A percentile compares a stretch with the other conserved stretches of the same genome.
These are phyloP conservation scores for Daldinia sp. DNA, from an alignment of 2,329 filamentous ascomycete species.

Conservation along the genomic window DNA sequence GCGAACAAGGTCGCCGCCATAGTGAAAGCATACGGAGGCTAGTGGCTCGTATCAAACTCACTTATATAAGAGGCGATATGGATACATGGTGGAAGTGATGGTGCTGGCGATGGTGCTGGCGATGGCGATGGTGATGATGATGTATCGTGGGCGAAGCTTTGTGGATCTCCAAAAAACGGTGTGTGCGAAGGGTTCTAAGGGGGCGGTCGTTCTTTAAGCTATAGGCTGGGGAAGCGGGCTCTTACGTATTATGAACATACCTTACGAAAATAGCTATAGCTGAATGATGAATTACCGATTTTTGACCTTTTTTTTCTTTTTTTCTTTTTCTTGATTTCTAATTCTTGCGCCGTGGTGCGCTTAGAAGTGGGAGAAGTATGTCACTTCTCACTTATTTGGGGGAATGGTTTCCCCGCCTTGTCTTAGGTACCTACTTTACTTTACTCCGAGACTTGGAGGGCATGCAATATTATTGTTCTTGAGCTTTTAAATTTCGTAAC, in stretches of 20 bases:
- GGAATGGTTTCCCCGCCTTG: not conserved
- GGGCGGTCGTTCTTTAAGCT: constrained; percentile 8
- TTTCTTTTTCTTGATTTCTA: too few species aligned
- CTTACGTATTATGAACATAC: constrained; percentile 30
- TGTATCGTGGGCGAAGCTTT: constrained; percentile 20
- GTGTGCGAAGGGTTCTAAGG: constrained; percentile 7
- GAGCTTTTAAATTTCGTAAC: not conserved
- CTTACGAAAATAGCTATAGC: constrained; percentile 19
- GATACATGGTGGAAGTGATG: not conserved
- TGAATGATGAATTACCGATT: constrained; percentile 5
- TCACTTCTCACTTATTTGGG: not conserved
- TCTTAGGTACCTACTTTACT: too few species aligned
- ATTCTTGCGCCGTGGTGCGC: not conserved
- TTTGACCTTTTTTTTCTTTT: too few species aligned
- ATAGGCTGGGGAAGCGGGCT: constrained; percentile 8
- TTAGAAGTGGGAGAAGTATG: not conserved
- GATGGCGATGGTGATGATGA: too few species aligned
- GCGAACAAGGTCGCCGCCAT: constrained; percentile 82
- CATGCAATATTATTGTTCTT: not conserved
- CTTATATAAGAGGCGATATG: not conserved
- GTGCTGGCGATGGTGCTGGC: not conserved
- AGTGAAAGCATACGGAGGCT: constrained; percentile 67
- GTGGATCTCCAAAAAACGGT: not conserved
- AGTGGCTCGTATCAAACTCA: not conserved
- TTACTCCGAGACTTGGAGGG: not conserved